Base-by-base conservation (phyloP, 129 eudicot genomes). In the Arctium lappa region DNA sequence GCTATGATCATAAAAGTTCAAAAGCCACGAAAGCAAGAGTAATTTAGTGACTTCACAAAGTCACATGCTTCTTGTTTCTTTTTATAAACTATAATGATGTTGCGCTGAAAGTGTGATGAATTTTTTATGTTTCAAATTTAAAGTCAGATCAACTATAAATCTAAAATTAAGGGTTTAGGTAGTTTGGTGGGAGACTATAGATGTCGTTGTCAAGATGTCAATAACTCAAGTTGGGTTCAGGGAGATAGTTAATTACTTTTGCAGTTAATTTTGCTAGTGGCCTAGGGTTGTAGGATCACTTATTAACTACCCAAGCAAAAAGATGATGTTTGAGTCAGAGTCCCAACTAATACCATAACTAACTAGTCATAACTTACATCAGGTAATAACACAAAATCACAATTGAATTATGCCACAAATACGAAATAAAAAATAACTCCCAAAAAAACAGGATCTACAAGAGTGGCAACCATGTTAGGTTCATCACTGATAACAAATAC, bases 121-220 rank as follows among this genome's bases (percentile, higher is more conserved):
- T 8, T 8, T 72, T 29, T 71, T 46, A 9, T 13, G 2, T 63
- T 69, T 33, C 16, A 16, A 44, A 18, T 37, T 6, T 37, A 37
- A 18, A 30, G 33, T 18, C 73, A 77, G 16, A 65, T 60, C 53
- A 79, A 48, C 34, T 69, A 69, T 32, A 79, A 15, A 79, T 72
- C 46, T 31, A 80, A 11, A 71, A 11, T 12, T 32, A 80, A 46
- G 38, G 81, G 7, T 65, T 22, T 63, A 29, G 62, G 77, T 71
- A 72, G 83, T 42, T 79, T 8, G 18, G 12, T 80, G 36, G 1
- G n/a, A 71, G 53, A 69, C 32, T 16, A 68, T 15, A 65, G 4
- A 66, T 30, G 76, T 79, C 69, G 48, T 3, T 79, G 34, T 44
- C 42, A 69, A 69, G 16, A 68, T 66, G 76, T 79, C 82, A 68